Evolutionary conservation across 1,284 basidiomycete genomes (phyloP), one percentile per base, ranked within the genome.

Genomic region (Cutaneotrichosporon dermatis): DNA sequence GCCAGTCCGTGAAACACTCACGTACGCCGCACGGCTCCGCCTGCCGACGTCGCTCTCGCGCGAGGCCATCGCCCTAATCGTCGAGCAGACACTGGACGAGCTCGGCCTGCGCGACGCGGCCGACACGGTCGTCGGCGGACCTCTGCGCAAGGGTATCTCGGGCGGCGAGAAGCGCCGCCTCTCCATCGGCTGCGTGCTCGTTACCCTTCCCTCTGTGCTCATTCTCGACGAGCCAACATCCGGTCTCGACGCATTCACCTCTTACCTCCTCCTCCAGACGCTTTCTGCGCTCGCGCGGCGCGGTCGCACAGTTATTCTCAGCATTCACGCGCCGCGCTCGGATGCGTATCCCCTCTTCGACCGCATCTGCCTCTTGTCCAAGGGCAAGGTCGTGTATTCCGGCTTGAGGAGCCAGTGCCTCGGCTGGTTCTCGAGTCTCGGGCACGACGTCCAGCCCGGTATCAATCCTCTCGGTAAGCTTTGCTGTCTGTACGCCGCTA

Each of bases 111-210:
- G 76, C n/a, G 82, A 82, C 49, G 81, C 78, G 0, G 81, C 81
- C 2, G 77, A 83, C 56, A 78, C 76, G 2, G 68, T 82, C 4
- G 81, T 83, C 5, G 82, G 82, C 2, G 82, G 81, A 4, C 72
- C 76, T 0, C 63, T 76, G 33, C 66, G 80, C n/a, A 81, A 82
- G 61, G 80, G 90, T 2, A 91, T 93, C 48, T 89, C 87, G 59
- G 91, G 90, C 12, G 90, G 90, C 16, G 90, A 93, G 76, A 88
- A 88, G 80, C 83, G 78, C 45, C 82, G 91, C 45, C 85, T 94
- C 13, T 88, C 85, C 55, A 92, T 94, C 60, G 90, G 91, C 7
- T 81, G 91, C 57, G 88, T 91, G 69, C 80, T 92, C 33, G 87
- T 93, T 54, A 86, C 88, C 0, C 80, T 84, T 39, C 90, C 90